phyloP scores from a whole-genome alignment of 1,284 basidiomycete species.

The Cryptococcus depauperatus region DNA sequence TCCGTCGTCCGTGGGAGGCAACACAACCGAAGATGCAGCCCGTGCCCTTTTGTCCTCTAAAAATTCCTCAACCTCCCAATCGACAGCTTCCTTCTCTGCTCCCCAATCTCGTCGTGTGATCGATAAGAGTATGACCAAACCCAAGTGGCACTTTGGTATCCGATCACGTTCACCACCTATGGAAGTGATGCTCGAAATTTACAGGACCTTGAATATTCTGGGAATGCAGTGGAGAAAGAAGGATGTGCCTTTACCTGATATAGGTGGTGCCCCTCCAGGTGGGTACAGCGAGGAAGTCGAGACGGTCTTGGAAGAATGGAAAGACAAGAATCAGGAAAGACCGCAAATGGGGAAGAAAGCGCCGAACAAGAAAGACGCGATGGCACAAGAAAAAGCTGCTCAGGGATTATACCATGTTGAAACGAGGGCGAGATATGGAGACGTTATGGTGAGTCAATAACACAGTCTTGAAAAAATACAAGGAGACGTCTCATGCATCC shows the following conservation, averaged over 20 bases:
- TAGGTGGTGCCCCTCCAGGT: conserved; percentile 48
- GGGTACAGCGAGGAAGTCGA: conserved; percentile 39
- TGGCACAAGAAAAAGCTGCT: conserved; percentile 48
- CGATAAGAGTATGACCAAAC: conserved; percentile 45
- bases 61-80: not conserved
- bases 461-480: not conserved
- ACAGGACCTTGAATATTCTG: conserved; percentile 81
- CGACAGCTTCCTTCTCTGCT: not conserved
- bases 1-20: conserved; percentile 9
- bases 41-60: conserved; percentile 23
- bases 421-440: conserved; percentile 78
- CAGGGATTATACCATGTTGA: conserved; percentile 83
- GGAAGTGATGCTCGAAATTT: conserved; percentile 99
- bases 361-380: conserved; percentile 44
- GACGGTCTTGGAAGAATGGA: conserved; percentile 48
- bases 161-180: conserved; percentile 89
- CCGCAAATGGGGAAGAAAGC: conserved; percentile 30
- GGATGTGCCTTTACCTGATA: conserved; percentile 58
- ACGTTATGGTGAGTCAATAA: conserved; percentile 66
- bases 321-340: conserved; percentile 28
- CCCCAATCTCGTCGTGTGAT: conserved; percentile 10
- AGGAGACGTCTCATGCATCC: not conserved
- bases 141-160: conserved; percentile 97
- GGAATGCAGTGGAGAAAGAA: conserved; percentile 84
- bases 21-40: conserved; percentile 39